Conservation (phyloP, 2,329 filamentous ascomycete genomes). For the Tympanopsis confertula region DNA sequence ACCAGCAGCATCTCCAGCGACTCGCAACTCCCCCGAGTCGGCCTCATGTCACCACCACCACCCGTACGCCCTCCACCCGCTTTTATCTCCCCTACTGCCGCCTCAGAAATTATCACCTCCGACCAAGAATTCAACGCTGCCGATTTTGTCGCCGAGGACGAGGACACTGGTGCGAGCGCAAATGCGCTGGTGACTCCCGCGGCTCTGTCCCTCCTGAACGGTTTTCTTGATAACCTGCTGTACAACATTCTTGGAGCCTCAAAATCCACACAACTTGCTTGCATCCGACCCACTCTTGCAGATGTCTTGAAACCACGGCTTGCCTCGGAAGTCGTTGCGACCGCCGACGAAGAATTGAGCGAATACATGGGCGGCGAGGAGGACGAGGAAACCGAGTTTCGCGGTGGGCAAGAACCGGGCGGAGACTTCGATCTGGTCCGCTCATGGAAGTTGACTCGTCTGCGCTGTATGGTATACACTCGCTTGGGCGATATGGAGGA, state of each 20-base stretch:
- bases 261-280: slow-evolving; percentile 42
- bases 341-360: slow-evolving; percentile 49
- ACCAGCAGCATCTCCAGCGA: slow-evolving; percentile 22
- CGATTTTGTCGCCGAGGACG: slow-evolving; percentile 24
- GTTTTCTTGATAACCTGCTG: slow-evolving; percentile 51
- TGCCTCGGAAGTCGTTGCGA: slow-evolving; percentile 46
- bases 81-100: slow-evolving; percentile 49
- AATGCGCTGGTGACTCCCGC: slow-evolving; percentile 39
- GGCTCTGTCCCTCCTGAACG: slow-evolving; percentile 43
- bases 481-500: slow-evolving; percentile 55
- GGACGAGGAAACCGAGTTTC: slow-evolving; percentile 33
- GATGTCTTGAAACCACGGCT: slow-evolving; percentile 50
- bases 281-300: slow-evolving; percentile 42
- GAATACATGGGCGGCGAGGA: slow-evolving; percentile 45
- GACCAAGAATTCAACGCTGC: slow-evolving; percentile 36
- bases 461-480: slow-evolving; percentile 59
- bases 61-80: slow-evolving; percentile 38
- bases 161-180: slow-evolving; percentile 21
- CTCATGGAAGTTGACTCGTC: slow-evolving; percentile 51
- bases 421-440: slow-evolving; percentile 46
- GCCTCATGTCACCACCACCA: slow-evolving; percentile 30
- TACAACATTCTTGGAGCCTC: slow-evolving; percentile 46
- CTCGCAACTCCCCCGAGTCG: slow-evolving; percentile 19
- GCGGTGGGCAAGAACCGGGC: slow-evolving; percentile 27
- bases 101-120: slow-evolving; percentile 46